These are phyloP conservation scores for Candida tetrigidarum DNA, from an alignment of 1,139 yeast species.

Conservation along the genomic window DNA sequence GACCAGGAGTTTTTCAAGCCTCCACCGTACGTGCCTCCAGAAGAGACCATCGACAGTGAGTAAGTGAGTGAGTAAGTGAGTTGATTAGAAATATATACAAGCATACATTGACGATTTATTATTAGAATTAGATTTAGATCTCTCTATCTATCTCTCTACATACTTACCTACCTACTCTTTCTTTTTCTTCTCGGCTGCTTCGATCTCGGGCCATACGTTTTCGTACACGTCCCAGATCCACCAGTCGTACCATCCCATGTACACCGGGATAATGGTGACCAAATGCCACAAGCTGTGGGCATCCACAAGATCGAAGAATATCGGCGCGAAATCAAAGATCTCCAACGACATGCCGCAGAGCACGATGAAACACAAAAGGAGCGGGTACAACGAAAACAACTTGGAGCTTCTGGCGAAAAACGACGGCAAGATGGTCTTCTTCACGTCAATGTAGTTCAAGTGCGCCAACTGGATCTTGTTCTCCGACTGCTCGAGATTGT, in stretches of 20 bases:
- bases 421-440: slow-evolving; percentile 30
- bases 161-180: slow-evolving; percentile 13
- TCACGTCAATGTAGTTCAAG: slow-evolving; percentile 28
- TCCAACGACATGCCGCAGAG: slow-evolving; percentile 83
- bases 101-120: too few relatives aligned
- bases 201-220: slow-evolving; percentile 28
- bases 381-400: slow-evolving; percentile 46
- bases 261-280: slow-evolving; percentile 68
- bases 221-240: slow-evolving; percentile 48
- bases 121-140: not conserved
- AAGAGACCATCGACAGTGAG: slow-evolving; percentile 26
- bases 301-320: slow-evolving; percentile 65
- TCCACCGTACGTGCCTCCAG: slow-evolving; percentile 50
- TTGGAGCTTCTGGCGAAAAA: slow-evolving; percentile 44
- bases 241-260: slow-evolving; percentile 54
- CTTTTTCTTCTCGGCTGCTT: slow-evolving; percentile 16
- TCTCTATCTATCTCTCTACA: too few relatives aligned
- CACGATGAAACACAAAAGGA: slow-evolving; percentile 53
- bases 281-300: slow-evolving; percentile 96
- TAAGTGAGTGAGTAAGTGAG: too few relatives aligned
- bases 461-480: slow-evolving; percentile 22
- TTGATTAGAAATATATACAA: too few relatives aligned
- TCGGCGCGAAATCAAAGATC: slow-evolving; percentile 85
- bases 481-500: slow-evolving; percentile 25
- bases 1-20: slow-evolving; percentile 82